These are phyloP conservation scores for Fusarium poae DNA, from an alignment of 2,329 filamentous ascomycete genomes.

Conservation along the genomic window DNA sequence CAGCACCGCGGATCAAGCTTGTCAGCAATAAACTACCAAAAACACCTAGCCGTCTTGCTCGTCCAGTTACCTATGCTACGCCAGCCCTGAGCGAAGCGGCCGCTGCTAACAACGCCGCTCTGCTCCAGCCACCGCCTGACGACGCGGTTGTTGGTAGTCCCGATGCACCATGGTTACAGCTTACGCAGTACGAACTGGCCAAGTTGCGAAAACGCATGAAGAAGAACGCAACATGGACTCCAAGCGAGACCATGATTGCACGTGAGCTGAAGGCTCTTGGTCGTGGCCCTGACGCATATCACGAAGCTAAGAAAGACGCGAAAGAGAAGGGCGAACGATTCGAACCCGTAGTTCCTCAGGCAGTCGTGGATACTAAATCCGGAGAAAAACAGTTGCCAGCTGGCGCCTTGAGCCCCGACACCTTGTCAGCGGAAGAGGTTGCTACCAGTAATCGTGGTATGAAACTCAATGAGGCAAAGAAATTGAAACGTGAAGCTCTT, in stretches of 20 bases:
- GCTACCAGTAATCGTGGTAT: conserved; percentile 78
- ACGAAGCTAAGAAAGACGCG: conserved; percentile 72
- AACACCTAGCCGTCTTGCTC: conserved; percentile 57
- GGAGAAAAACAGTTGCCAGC: conserved; percentile 67
- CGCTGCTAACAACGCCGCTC: conserved; percentile 57
- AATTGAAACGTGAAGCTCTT: conserved; percentile 75
- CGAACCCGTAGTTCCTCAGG: conserved; percentile 56
- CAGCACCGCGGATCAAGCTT: conserved; percentile 64
- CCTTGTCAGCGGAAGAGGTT: conserved; percentile 70
- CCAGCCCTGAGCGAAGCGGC: conserved; percentile 55
- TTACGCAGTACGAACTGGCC: conserved; percentile 74
- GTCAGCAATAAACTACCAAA: conserved; percentile 60
- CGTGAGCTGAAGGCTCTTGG: conserved; percentile 79
- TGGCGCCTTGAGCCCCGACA: conserved; percentile 70
- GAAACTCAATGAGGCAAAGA: conserved; percentile 83
- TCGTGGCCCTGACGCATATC: conserved; percentile 73
- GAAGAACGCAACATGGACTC: conserved; percentile 89
- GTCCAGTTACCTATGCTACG: conserved; percentile 53
- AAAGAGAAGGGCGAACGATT: conserved; percentile 75
- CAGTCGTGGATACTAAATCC: conserved; percentile 62
- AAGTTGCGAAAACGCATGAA: conserved; percentile 87
- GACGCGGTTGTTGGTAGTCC: conserved; percentile 69
- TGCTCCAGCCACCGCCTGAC: conserved; percentile 70
- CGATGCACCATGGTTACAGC: conserved; percentile 74
- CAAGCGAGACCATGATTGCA: conserved; percentile 87